Evolutionary conservation across 768 basidiomycete species (phyloP), one percentile per base, ranked within the genome.

Genomic region (Suillus lakei): DNA sequence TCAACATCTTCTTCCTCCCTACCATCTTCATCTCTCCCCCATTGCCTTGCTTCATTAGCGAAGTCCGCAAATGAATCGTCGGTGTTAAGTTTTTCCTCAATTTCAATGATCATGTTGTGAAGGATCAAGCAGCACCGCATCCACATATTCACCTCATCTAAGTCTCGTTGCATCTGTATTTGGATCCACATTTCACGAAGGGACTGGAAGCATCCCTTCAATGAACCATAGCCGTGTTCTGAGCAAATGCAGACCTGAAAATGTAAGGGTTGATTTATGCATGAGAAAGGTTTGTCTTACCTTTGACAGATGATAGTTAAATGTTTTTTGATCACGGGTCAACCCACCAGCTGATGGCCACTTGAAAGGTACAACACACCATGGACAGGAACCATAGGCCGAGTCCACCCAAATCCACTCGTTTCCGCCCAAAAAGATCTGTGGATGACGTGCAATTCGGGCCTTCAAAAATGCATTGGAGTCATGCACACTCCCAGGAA

Each of bases 281-380:
- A 5, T 0, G 7, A 41, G 30, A 44, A 41, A 7, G 10, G n/a
- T 44, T 56, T 4, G 9, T 64, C n/a, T 7, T 46, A 73, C 68
- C 51, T 68, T 70, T 3, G 72, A 76, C 9, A 76, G 4, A 59
- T 70, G 36, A n/a, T 65, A 66, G 16, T 76, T 76, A 36, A 72
- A 76, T 1, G 59, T 67, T 23, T 67, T 68, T 15, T 75, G 70
- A 55, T 65, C 53, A 3, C 23, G 30, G 16, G 65, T 64, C n/a
- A 77, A 54, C 10, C 50, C 50, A 8, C 66, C 68, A 3, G 36
- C 50, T 13, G 51, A 41, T 39, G 72, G 69, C 62, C 56, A 60
- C n/a, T 73, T 76, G 61, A 73, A 77, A 13, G 76, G 73, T 7
- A 70, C 56, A 1, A 77, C 12, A 66, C 68, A 76, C 75, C 72